Evolutionary conservation across 768 basidiomycete genomes (phyloP), one percentile per base, ranked within the genome.

Genomic region (Termitomyces heimii): DNA sequence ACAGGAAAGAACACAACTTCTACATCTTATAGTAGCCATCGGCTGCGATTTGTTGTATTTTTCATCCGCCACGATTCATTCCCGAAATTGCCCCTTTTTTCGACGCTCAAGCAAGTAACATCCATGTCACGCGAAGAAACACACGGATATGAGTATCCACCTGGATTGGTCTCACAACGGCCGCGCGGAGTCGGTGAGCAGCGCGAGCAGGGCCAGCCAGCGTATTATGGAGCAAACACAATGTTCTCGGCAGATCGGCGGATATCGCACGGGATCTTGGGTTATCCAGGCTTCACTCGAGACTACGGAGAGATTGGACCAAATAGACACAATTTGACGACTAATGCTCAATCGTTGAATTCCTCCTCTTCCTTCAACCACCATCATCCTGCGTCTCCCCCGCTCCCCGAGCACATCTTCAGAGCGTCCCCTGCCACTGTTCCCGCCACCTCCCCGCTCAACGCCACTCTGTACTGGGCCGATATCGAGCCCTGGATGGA

Each of bases 401-500:
- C 60, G 65, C 67, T 56, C 63, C 66, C 46, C 64, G 42, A 62
- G 61, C 57, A 57, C 26, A 55, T 70, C 56, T 66, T 68, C 60
- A 72, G 70, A 70, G 63, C 65, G 35, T 56, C 60, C 61, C 57
- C 39, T 51, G 54, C 47, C 55, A 45, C 59, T 40, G 61, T 50
- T 31, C 64, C 67, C 66, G 61, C 65, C 66, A 35, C 67, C 59
- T 50, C 63, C 69, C 50, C 57, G 60, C 60, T 56, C 74, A 35
- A 70, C 68, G 81, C 80, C 58, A 88, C 90, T 42, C 82, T 93
- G 63, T 90, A 84, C 80, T 91, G 94, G 84, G 84, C 86, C 62
- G 89, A 92, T 66, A 82, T 96, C 54, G 94, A 96, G 71, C 85
- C 88, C 63, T 96, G 94, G 94, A 95, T 96, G 94, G 92, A 95